Evolutionary conservation across 495 filamentous ascomycete genomes (phyloP).

Genomic region (Hyaloscypha variabilis): DNA sequence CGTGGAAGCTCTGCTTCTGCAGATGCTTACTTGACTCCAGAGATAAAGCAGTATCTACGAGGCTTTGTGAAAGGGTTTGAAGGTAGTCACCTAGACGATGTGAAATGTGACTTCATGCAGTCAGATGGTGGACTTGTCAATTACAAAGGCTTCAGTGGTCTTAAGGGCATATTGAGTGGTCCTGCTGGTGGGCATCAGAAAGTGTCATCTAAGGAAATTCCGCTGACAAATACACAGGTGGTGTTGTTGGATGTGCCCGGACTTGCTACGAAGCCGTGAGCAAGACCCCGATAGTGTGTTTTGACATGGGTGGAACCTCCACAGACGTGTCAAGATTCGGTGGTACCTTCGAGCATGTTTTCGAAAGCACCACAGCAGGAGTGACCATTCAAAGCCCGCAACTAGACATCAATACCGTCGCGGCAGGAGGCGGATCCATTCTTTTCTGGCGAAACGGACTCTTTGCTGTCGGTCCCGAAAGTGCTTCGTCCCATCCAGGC

Average conservation of each 20-base stretch:
- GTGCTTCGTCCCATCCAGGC: conserved; percentile 88
- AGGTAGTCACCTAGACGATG: conserved; percentile 62
- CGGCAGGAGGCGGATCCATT: conserved; percentile 90
- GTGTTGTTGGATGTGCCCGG: conserved; percentile 89
- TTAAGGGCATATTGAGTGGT: conserved; percentile 77
- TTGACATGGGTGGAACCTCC: conserved; percentile 85
- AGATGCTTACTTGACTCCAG: conserved; percentile 93
- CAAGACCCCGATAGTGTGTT: conserved; percentile 90
- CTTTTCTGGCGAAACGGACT: conserved; percentile 89
- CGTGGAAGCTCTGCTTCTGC: conserved; percentile 92
- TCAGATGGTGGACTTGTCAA: conserved; percentile 79
- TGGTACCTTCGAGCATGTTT: conserved; percentile 92
- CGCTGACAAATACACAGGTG: conserved; percentile 29
- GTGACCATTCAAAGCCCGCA: conserved; percentile 94
- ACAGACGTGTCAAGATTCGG: conserved; percentile 94
- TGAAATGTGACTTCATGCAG: conserved; percentile 84
- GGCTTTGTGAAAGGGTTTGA: conserved; percentile 79
- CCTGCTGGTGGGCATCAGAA: conserved; percentile 57
- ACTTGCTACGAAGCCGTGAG: conserved; percentile 73
- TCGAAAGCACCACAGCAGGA: conserved; percentile 95
- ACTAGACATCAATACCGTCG: conserved; percentile 96
- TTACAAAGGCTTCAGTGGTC: conserved; percentile 70
- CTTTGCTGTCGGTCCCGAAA: conserved; percentile 93
- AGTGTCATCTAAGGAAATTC: background rate
- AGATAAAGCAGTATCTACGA: conserved; percentile 91